phyloP scores from a whole-genome alignment of 352 stramenopile genomes.

The Achlya hypogyna region DNA sequence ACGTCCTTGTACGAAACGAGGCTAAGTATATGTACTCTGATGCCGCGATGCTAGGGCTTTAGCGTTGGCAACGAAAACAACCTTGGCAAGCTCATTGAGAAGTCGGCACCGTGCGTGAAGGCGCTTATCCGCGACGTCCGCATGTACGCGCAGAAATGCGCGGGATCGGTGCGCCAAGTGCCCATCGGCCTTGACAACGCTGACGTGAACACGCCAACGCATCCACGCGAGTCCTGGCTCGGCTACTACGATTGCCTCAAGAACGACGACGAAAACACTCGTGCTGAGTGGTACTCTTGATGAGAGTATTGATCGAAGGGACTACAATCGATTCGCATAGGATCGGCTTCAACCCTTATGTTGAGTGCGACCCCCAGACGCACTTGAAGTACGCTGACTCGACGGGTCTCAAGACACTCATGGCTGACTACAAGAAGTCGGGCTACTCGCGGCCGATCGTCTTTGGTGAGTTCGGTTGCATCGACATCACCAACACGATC shows the following conservation, averaged over 20 bases:
- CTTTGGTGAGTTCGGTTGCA: conserved; percentile 65
- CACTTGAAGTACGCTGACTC: conserved; percentile 43
- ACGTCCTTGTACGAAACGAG: conserved; percentile 29
- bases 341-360: conserved; percentile 59
- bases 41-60: conserved; percentile 27
- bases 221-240: conserved; percentile 47
- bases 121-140: conserved; percentile 52
- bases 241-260: conserved; percentile 64
- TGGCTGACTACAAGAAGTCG: conserved; percentile 41
- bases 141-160: conserved; percentile 38
- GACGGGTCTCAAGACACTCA: conserved; percentile 37
- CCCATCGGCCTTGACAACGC: conserved; percentile 67
- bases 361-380: conserved; percentile 43
- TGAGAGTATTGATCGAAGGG: not conserved
- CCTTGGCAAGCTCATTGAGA: conserved; percentile 31
- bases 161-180: conserved; percentile 36
- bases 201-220: conserved; percentile 33
- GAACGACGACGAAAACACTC: conserved; percentile 36
- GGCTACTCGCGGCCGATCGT: conserved; percentile 48
- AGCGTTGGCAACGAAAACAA: conserved; percentile 67
- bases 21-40: not conserved
- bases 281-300: conserved; percentile 33
- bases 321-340: conserved; percentile 11
- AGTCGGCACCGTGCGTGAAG: conserved; percentile 53
- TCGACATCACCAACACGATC: conserved; percentile 50